Evolutionary conservation across 495 filamentous ascomycete genomes (phyloP), one percentile per base, ranked within the genome.

Genomic region (Penicillium steckii): DNA sequence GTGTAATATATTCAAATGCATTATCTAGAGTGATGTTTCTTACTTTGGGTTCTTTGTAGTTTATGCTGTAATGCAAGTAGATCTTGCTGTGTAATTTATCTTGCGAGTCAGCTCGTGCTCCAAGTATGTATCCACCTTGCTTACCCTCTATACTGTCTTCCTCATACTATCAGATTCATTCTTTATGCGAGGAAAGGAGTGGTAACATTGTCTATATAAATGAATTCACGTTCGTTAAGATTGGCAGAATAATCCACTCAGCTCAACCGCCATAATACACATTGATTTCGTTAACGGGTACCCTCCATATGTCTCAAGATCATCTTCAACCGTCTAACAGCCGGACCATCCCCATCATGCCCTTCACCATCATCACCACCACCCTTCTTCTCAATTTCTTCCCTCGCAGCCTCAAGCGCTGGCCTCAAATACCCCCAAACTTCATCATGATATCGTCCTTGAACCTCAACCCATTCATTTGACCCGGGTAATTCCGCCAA

Each of bases 361-460:
- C 64, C 51, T 18, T 50, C 54, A 35, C 64, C 51, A 17, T 52
- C 54, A 17, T 80, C 60, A 48, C 83, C 82, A 35, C 5, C n/a
- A 15, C 15, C 30, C 12, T 60, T 68, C 50, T 70, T 63, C 44
- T 73, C 70, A 30, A 88, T 65, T 61, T 91, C 88, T 44, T 70
- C 60, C 33, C 71, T 71, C n/a, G 88, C 87, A 40, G 81, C 78
- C 51, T 80, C 72, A 25, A 88, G 71, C 32, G 85, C 71, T n/a
- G 82, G 78, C 18, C 74, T 58, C 35, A 90, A 65, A 54, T 84
- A 85, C 52, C 88, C 89, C 88, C 89, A 93, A 9, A 93, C 86
- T 51, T 90, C 86, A 65, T 91, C 85, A 26, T 83, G 78, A 60
- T 91, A 91, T 26, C 73, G 70, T 30, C 79, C 84, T 57, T 90